Conservation (phyloP, 2,329 filamentous ascomycete species). For the Fusarium musae region DNA sequence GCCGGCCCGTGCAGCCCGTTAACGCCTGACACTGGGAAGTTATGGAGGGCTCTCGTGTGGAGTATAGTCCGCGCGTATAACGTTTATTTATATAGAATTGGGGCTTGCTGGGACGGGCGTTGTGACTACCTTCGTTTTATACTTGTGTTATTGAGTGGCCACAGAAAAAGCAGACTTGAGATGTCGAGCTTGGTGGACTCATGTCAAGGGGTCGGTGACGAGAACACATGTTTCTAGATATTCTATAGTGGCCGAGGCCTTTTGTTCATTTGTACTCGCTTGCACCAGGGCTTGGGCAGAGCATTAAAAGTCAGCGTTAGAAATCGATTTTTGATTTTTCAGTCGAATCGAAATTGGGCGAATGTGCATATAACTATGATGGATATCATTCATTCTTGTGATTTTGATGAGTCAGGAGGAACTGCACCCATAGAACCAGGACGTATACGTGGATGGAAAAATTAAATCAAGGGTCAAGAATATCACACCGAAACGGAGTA, state of each 20-base stretch:
- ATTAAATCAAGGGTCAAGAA: neutral
- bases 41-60: slow-evolving; percentile 18
- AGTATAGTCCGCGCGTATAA: slow-evolving; percentile 42
- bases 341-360: neutral
- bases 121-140: slow-evolving; percentile 24
- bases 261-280: slow-evolving; percentile 34
- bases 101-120: slow-evolving; percentile 15
- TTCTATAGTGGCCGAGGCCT: slow-evolving; percentile 31
- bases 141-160: neutral
- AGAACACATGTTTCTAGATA: slow-evolving; percentile 42
- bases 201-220: slow-evolving; percentile 19
- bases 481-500: neutral
- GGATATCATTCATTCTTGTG: neutral
- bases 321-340: slow-evolving; percentile 31
- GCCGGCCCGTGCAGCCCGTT: slow-evolving; percentile 47
- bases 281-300: slow-evolving; percentile 25
- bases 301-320: slow-evolving; percentile 42
- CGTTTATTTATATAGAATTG: slow-evolving; percentile 37
- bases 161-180: slow-evolving; percentile 8
- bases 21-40: slow-evolving; percentile 45
- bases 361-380: neutral
- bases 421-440: neutral
- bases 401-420: neutral
- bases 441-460: neutral
- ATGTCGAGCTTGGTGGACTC: slow-evolving; percentile 10